A percentile compares a stretch with the other conserved stretches of the same genome.
phyloP scores from a whole-genome alignment of 345 rosid species.

The Murraya koenigii region DNA sequence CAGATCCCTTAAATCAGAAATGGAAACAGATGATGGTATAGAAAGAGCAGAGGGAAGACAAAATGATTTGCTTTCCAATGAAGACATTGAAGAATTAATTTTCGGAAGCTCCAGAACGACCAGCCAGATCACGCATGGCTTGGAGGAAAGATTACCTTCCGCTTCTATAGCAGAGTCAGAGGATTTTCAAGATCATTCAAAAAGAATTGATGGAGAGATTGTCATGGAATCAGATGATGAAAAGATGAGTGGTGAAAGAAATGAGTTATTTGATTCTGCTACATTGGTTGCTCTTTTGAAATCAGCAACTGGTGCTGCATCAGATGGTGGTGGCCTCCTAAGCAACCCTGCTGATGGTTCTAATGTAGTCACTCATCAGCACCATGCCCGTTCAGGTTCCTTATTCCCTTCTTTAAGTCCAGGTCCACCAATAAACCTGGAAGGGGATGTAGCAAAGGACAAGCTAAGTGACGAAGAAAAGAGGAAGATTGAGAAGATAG shows the following conservation, averaged over 20 bases:
- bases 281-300: conserved; percentile 29
- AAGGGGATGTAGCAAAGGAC: conserved; percentile 4
- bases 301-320: conserved; percentile 28
- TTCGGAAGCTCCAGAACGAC: conserved; percentile 24
- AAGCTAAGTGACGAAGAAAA: conserved; percentile 43
- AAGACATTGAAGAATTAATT: conserved; percentile 27
- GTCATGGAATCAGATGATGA: conserved; percentile 20
- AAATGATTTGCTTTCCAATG: conserved; percentile 25
- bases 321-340: conserved; percentile 17
- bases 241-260: conserved; percentile 17
- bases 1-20: neutral
- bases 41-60: conserved; percentile 9
- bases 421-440: conserved; percentile 15
- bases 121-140: conserved; percentile 11
- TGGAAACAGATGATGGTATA: conserved; percentile 14
- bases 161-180: conserved; percentile 8
- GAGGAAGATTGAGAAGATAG: conserved; percentile 41
- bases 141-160: conserved; percentile 9
- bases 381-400: conserved; percentile 19
- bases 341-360: conserved; percentile 21
- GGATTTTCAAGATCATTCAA: conserved; percentile 10
- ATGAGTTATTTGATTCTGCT: conserved; percentile 30
- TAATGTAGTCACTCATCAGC: conserved; percentile 18
- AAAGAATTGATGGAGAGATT: conserved; percentile 15
- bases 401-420: conserved; percentile 9